Percentiles rank a stretch among this genome's conserved stretches.
Conservation (phyloP, 2,329 filamentous ascomycete genomes). For the Lachnellula hyalina region DNA sequence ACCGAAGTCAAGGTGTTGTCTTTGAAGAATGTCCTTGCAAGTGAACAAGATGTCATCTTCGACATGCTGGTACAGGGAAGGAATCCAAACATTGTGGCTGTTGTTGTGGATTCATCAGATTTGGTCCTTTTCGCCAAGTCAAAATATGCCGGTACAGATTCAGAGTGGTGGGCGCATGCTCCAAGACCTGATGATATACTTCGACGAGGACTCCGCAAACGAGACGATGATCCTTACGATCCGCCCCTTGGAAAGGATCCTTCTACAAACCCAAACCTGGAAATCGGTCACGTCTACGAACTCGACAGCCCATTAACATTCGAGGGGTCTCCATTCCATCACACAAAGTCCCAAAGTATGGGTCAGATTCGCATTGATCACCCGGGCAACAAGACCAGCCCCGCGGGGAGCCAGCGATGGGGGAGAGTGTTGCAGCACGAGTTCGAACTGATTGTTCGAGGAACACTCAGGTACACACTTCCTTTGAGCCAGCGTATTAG, state of each 20-base stretch:
- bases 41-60: slow-evolving; percentile 91
- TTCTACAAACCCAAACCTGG: slow-evolving; percentile 71
- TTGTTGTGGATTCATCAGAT: slow-evolving; percentile 81
- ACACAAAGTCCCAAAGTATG: slow-evolving; percentile 63
- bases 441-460: slow-evolving; percentile 88
- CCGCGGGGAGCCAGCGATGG: slow-evolving; percentile 80
- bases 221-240: slow-evolving; percentile 29
- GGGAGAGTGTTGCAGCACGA: slow-evolving; percentile 84
- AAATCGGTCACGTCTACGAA: slow-evolving; percentile 80
- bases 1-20: slow-evolving; percentile 70
- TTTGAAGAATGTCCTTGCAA: slow-evolving; percentile 86
- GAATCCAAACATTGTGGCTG: slow-evolving; percentile 88
- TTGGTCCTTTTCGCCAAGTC: slow-evolving; percentile 94
- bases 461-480: slow-evolving; percentile 76
- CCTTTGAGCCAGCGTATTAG: slow-evolving; percentile 56
- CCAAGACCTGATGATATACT: slow-evolving; percentile 4
- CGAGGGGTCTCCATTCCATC: slow-evolving; percentile 82
- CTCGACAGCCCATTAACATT: slow-evolving; percentile 88
- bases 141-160: slow-evolving; percentile 69
- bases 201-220: slow-evolving; percentile 31
- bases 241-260: slow-evolving; percentile 51
- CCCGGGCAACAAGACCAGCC: slow-evolving; percentile 83
- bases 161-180: slow-evolving; percentile 48
- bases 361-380: slow-evolving; percentile 77
- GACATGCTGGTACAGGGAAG: slow-evolving; percentile 82